These are phyloP conservation scores for Stagonosporopsis chrysanthemi DNA, from an alignment of 2,329 filamentous ascomycete species.

Conservation along the genomic window DNA sequence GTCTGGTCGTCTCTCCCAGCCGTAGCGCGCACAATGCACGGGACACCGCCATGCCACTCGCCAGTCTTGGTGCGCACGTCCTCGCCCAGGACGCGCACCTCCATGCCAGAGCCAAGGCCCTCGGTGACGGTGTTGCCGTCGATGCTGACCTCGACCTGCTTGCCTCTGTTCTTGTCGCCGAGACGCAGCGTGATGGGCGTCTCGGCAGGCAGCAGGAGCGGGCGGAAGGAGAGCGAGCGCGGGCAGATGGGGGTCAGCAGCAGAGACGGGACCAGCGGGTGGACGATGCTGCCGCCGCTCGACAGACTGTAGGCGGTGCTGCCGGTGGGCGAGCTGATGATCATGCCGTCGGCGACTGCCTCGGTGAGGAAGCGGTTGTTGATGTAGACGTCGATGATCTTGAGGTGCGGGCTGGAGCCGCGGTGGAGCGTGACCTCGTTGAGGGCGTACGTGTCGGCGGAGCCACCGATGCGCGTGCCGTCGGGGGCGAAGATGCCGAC, in stretches of 20 bases:
- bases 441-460: slow-evolving; percentile 70
- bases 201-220: slow-evolving; percentile 85
- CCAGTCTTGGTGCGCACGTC: slow-evolving; percentile 62
- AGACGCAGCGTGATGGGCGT: slow-evolving; percentile 83
- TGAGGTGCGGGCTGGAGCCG: slow-evolving; percentile 86
- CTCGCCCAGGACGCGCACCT: slow-evolving; percentile 89
- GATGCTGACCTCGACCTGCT: slow-evolving; percentile 59
- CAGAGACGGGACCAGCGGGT: slow-evolving; percentile 87
- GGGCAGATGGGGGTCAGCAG: slow-evolving; percentile 95
- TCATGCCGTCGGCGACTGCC: slow-evolving; percentile 92
- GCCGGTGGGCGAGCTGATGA: slow-evolving; percentile 91
- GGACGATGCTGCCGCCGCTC: slow-evolving; percentile 90
- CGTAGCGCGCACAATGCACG: slow-evolving; percentile 79
- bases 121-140: slow-evolving; percentile 56
- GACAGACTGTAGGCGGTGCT: slow-evolving; percentile 96
- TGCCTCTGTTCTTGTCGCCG: slow-evolving; percentile 66
- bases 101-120: slow-evolving; percentile 61
- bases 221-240: slow-evolving; percentile 88
- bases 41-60: slow-evolving; percentile 79
- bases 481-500: slow-evolving; percentile 81
- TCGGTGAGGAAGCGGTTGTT: slow-evolving; percentile 90
- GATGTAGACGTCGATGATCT: slow-evolving; percentile 89
- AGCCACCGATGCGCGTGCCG: slow-evolving; percentile 58
- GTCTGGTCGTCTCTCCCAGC: slow-evolving; percentile 52
- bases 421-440: slow-evolving; percentile 96